These are phyloP conservation scores for Cryptococcus sp. DNA, from an alignment of 1,284 basidiomycete genomes.

Conservation along the genomic window DNA sequence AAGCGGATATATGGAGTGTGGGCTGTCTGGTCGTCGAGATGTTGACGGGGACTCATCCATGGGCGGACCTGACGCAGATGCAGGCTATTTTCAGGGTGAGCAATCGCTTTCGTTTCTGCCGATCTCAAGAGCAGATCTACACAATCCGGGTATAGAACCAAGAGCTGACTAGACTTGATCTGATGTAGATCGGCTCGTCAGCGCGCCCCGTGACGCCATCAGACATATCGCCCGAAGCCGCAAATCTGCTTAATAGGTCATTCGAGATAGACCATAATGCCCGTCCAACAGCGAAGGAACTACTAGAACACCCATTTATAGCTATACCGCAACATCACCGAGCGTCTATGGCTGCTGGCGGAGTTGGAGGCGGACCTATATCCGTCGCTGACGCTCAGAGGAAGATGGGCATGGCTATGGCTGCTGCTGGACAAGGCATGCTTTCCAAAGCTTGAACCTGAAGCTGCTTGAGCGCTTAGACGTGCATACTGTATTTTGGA, in stretches of 20 bases:
- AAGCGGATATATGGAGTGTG: constrained; percentile 98
- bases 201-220: constrained; percentile 80
- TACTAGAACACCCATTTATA: constrained; percentile 77
- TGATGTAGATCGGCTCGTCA: constrained; percentile 77
- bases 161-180: background rate
- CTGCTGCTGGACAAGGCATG: constrained; percentile 15
- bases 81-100: constrained; percentile 92
- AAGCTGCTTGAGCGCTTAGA: too few species aligned
- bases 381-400: constrained; percentile 27
- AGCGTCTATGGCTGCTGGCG: background rate
- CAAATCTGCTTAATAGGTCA: constrained; percentile 77
- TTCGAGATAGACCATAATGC: constrained; percentile 81
- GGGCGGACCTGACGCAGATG: constrained; percentile 98
- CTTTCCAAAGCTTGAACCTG: too few species aligned
- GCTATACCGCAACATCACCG: constrained; percentile 9
- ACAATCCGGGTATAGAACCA: background rate
- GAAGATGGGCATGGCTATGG: constrained; percentile 32
- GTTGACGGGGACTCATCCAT: constrained; percentile 96
- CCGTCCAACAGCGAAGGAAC: constrained; percentile 75
- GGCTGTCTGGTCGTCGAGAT: constrained; percentile 98
- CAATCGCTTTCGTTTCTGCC: constrained; percentile 1
- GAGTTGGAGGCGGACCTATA: constrained; percentile 5
- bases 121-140: background rate
- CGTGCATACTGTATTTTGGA: too few species aligned
- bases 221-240: constrained; percentile 82